These are phyloP conservation scores for Podaxis carcinomalis DNA, from an alignment of 768 basidiomycete species.

Conservation along the genomic window DNA sequence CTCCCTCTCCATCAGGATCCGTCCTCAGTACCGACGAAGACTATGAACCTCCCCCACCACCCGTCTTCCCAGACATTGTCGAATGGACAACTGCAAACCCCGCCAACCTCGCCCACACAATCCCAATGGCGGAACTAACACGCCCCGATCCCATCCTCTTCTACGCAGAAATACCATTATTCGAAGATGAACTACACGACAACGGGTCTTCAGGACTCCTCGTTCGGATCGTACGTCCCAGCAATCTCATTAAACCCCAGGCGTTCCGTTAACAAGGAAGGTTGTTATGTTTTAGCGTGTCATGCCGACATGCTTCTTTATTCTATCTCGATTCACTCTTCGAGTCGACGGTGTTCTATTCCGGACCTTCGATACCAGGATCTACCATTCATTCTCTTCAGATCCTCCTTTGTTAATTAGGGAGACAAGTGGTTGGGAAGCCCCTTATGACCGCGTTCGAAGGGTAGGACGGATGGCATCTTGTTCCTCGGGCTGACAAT, in stretches of 20 bases:
- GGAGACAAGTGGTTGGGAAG: slow-evolving; percentile 89
- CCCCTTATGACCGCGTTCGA: slow-evolving; percentile 78
- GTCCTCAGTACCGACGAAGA: slow-evolving; percentile 15
- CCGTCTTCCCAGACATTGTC: slow-evolving; percentile 16
- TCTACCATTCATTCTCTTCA: slow-evolving; percentile 80
- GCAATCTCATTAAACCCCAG: not conserved
- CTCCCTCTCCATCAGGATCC: slow-evolving; percentile 10
- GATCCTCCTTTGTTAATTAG: slow-evolving; percentile 62
- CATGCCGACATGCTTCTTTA: slow-evolving; percentile 93
- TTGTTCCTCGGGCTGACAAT: slow-evolving; percentile 1
- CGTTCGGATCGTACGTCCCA: slow-evolving; percentile 74
- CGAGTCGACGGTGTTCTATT: slow-evolving; percentile 95
- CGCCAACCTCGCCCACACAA: slow-evolving; percentile 52
- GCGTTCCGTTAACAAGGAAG: not conserved
- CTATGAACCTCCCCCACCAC: slow-evolving; percentile 11
- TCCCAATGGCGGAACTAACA: slow-evolving; percentile 82
- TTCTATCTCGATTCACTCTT: slow-evolving; percentile 86
- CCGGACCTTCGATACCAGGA: slow-evolving; percentile 80
- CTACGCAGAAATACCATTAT: slow-evolving; percentile 92
- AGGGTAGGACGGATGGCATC: slow-evolving; percentile 39
- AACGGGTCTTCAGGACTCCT: slow-evolving; percentile 86
- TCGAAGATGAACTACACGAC: slow-evolving; percentile 96
- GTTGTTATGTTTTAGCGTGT: slow-evolving; percentile 63
- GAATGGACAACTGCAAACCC: slow-evolving; percentile 55
- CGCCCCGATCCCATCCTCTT: slow-evolving; percentile 96